Conservation (phyloP, 371 early-diverging fungal species). For the Apophysomyces trapeziformis region DNA sequence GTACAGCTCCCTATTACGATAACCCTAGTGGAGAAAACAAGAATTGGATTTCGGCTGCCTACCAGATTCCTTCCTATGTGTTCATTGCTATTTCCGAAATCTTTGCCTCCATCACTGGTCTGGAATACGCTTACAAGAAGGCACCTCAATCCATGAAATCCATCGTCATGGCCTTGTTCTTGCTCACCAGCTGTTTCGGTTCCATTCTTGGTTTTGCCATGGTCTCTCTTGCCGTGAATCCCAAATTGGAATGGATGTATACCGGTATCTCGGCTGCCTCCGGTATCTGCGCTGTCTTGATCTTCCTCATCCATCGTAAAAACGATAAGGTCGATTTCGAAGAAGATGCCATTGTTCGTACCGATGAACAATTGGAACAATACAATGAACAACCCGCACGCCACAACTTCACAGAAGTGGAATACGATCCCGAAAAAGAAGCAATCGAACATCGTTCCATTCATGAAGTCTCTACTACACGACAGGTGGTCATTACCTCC, state of each 20-base stretch:
- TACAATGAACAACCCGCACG: background rate
- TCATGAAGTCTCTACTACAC: background rate
- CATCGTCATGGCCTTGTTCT: constrained; percentile 72
- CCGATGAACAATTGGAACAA: constrained; percentile 6
- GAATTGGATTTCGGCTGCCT: constrained; percentile 66
- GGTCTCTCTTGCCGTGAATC: constrained; percentile 68
- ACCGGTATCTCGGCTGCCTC: constrained; percentile 47
- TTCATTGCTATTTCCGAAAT: constrained; percentile 67
- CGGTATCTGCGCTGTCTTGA: constrained; percentile 16
- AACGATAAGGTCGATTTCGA: constrained; percentile 21
- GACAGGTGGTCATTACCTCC: background rate
- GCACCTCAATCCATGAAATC: constrained; percentile 83
- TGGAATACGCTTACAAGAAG: constrained; percentile 81
- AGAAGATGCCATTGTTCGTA: constrained; percentile 28
- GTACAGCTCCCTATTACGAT: constrained; percentile 37
- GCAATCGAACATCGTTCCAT: background rate
- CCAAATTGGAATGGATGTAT: constrained; percentile 72
- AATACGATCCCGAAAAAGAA: constrained; percentile 17
- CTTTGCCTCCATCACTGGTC: constrained; percentile 76
- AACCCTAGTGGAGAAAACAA: constrained; percentile 22
- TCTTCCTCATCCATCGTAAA: constrained; percentile 26
- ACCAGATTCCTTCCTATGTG: constrained; percentile 67
- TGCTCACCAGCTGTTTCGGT: constrained; percentile 73
- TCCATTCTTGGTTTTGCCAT: constrained; percentile 68
- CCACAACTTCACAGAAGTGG: background rate